Evolutionary conservation across 495 filamentous ascomycete genomes (phyloP).

Genomic region (Chaetomidium leptoderma): DNA sequence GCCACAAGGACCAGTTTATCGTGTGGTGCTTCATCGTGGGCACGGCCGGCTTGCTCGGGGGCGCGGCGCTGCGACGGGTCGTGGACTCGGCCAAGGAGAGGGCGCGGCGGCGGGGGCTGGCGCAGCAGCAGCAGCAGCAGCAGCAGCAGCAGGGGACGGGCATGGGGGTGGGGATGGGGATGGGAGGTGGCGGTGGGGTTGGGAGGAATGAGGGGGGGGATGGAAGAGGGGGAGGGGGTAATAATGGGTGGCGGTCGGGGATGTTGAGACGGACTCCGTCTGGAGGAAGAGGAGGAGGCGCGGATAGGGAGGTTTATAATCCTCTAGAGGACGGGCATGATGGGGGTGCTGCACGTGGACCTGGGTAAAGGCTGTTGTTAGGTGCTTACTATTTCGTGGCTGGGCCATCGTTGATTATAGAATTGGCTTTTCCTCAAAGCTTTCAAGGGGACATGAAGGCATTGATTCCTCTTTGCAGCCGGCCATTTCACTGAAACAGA

Average conservation of each 20-base stretch:
- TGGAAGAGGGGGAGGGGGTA: background rate
- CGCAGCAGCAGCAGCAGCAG: background rate
- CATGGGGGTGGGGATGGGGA: background rate
- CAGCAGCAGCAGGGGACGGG: background rate
- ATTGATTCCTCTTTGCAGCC: background rate
- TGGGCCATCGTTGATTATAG: too few species aligned
- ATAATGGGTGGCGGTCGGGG: background rate
- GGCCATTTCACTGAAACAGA: background rate
- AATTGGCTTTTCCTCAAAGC: too few species aligned
- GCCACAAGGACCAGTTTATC: constrained; percentile 80
- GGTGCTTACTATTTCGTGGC: background rate
- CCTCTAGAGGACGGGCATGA: constrained; percentile 17
- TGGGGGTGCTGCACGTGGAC: background rate
- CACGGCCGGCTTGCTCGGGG: constrained; percentile 75
- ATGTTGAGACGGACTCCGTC: background rate
- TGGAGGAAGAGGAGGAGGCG: background rate
- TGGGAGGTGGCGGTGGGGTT: background rate
- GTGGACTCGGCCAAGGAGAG: background rate
- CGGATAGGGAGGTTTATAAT: constrained; percentile 19
- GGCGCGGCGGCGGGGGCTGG: background rate
- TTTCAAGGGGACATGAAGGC: too few species aligned
- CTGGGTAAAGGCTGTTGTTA: background rate
- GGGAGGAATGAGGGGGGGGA: background rate
- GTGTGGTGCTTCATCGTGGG: constrained; percentile 89
- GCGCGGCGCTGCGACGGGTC: constrained; percentile 60